Conservation (phyloP, 805 yeast genomes). For the Kodamaea fukazawae region DNA sequence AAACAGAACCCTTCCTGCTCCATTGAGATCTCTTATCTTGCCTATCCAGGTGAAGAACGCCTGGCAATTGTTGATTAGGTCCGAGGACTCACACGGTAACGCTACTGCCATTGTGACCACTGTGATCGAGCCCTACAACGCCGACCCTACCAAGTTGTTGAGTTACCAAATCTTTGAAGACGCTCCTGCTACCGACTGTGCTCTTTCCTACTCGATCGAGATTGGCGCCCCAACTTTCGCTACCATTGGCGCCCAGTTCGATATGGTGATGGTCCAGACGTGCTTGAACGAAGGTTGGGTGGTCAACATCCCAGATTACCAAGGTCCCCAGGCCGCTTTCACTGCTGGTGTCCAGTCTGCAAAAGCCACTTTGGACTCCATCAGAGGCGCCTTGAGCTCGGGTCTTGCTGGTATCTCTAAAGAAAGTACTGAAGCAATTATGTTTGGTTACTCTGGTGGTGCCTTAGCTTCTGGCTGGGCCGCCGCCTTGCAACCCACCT, state of each 20-base stretch:
- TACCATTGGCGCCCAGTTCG: slow-evolving; percentile 15
- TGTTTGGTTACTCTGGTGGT: slow-evolving; percentile 43
- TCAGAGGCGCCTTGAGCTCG: slow-evolving; percentile 25
- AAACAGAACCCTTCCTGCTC: slow-evolving; percentile 12
- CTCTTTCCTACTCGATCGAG: slow-evolving; percentile 24
- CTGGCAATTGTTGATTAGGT: slow-evolving; percentile 13
- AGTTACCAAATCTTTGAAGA: slow-evolving; percentile 31
- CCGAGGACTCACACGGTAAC: slow-evolving; percentile 23
- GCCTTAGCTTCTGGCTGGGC: slow-evolving; percentile 40
- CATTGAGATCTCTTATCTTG: slow-evolving; percentile 11
- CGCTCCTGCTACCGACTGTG: slow-evolving; percentile 24
- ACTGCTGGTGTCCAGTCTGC: slow-evolving; percentile 33
- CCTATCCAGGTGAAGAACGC: slow-evolving; percentile 12
- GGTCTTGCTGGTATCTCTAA: slow-evolving; percentile 14
- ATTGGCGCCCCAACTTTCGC: slow-evolving; percentile 13
- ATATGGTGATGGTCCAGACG: slow-evolving; percentile 14
- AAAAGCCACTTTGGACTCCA: slow-evolving; percentile 27
- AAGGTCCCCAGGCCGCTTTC: slow-evolving; percentile 32
- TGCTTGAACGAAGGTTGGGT: slow-evolving; percentile 29
- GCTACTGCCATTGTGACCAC: slow-evolving; percentile 27
- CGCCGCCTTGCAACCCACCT: slow-evolving; percentile 31
- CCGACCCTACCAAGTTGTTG: slow-evolving; percentile 24
- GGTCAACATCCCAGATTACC: slow-evolving; percentile 34
- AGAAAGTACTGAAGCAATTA: slow-evolving; percentile 16
- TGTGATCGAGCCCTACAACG: slow-evolving; percentile 27